Evolutionary conservation across 2,329 filamentous ascomycete genomes (phyloP).

Genomic region (Venturia pyrina): DNA sequence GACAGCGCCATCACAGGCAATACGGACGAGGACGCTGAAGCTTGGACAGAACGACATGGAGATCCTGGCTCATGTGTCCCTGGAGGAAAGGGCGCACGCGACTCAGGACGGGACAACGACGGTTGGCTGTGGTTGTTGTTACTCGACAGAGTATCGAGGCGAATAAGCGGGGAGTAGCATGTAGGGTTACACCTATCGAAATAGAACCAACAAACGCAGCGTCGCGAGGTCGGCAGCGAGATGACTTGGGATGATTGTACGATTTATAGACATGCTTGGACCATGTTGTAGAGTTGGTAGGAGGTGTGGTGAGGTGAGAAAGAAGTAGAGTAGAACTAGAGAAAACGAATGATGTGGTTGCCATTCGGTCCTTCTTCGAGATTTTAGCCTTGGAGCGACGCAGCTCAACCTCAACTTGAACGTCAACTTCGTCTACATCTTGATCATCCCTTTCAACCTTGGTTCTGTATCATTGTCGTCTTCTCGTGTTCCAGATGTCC

Average conservation of each 20-base stretch:
- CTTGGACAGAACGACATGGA: background rate
- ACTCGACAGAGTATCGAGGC: background rate
- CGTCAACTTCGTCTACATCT: background rate
- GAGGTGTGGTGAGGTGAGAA: too few relatives aligned
- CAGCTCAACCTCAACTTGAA: background rate
- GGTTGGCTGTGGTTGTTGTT: background rate
- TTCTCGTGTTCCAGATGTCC: too few relatives aligned
- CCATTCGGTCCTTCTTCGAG: background rate
- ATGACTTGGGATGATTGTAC: background rate
- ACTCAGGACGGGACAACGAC: background rate
- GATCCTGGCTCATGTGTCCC: too few relatives aligned
- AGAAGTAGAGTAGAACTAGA: background rate
- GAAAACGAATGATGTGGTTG: background rate
- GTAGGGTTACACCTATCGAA: background rate
- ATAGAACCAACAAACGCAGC: background rate
- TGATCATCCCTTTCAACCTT: background rate
- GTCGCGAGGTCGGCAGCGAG: background rate
- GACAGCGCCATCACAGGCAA: background rate
- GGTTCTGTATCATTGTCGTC: too few relatives aligned
- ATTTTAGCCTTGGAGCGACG: background rate
- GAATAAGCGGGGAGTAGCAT: background rate
- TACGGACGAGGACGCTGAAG: background rate
- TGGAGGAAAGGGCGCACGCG: too few relatives aligned
- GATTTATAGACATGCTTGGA: background rate
- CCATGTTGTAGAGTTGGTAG: background rate